These are phyloP conservation scores for Mortierella antarctica DNA, from an alignment of 192 early-diverging fungal species.

Conservation along the genomic window DNA sequence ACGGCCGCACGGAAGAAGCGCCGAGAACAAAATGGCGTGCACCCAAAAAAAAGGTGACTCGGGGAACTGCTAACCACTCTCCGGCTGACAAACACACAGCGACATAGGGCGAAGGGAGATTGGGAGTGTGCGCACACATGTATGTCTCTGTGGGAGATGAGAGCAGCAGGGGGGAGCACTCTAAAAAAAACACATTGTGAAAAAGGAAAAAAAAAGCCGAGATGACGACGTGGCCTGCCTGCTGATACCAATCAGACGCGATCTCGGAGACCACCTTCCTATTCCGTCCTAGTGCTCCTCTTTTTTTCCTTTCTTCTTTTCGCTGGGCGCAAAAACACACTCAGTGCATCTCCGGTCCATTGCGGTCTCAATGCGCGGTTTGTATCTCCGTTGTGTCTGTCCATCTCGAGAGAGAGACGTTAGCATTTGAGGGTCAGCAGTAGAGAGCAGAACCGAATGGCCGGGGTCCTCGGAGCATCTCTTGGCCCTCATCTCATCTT, in stretches of 20 bases:
- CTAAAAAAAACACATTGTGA: neutral
- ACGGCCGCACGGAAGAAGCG: neutral
- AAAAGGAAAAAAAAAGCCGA: neutral
- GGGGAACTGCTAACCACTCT: neutral
- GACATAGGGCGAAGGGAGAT: neutral
- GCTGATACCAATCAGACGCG: too few species aligned
- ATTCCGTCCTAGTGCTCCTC: neutral
- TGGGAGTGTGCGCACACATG: neutral
- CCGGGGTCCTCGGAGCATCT: too few species aligned
- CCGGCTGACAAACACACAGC: too few species aligned
- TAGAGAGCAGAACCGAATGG: too few species aligned
- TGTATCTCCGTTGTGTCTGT: too few species aligned
- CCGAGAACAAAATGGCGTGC: slow-evolving; percentile 3
- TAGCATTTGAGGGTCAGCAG: too few species aligned
- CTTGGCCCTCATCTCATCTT: too few species aligned
- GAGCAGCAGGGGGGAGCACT: neutral
- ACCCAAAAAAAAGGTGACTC: neutral
- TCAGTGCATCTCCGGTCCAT: too few species aligned
- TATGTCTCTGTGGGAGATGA: neutral
- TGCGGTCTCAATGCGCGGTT: too few species aligned
- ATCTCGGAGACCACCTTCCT: neutral
- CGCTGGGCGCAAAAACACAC: too few species aligned
- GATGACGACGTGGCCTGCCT: neutral
- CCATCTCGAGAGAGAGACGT: too few species aligned
- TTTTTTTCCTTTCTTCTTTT: neutral